phyloP scores from a whole-genome alignment of 345 rosid genomes.

The Citrus australasica region DNA sequence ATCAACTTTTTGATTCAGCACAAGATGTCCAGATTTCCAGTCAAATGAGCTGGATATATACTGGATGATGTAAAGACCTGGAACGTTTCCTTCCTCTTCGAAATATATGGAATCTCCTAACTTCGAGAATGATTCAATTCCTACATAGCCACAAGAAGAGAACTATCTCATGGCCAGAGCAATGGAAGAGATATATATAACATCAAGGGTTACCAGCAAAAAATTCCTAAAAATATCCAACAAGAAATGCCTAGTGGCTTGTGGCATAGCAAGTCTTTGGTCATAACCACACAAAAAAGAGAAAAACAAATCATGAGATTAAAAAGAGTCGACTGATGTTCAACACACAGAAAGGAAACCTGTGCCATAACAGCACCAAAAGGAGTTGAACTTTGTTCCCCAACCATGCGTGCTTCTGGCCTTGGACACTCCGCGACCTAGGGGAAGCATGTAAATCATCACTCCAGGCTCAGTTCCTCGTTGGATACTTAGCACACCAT shows the following conservation, averaged over 20 bases:
- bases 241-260: neutral
- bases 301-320: neutral
- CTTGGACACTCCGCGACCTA: too few species aligned
- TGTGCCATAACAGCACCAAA: conserved; percentile 98
- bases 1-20: too few species aligned
- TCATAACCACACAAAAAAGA: neutral
- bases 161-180: neutral
- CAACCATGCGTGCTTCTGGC: too few species aligned
- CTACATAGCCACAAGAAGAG: conserved; percentile 18
- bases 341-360: conserved; percentile 30
- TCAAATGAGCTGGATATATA: too few species aligned
- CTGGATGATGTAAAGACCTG: too few species aligned
- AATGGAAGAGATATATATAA: neutral
- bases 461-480: too few species aligned
- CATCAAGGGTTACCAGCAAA: neutral
- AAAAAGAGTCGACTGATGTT: neutral
- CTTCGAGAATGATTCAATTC: too few species aligned
- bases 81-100: too few species aligned
- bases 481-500: too few species aligned
- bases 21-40: too few species aligned
- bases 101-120: conserved; percentile 5
- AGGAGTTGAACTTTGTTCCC: conserved; percentile 32
- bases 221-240: too few species aligned
- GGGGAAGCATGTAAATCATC: too few species aligned
- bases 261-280: neutral